Conservation (phyloP, 2,329 filamentous ascomycete species). For the Domatiomyces catenatus region DNA sequence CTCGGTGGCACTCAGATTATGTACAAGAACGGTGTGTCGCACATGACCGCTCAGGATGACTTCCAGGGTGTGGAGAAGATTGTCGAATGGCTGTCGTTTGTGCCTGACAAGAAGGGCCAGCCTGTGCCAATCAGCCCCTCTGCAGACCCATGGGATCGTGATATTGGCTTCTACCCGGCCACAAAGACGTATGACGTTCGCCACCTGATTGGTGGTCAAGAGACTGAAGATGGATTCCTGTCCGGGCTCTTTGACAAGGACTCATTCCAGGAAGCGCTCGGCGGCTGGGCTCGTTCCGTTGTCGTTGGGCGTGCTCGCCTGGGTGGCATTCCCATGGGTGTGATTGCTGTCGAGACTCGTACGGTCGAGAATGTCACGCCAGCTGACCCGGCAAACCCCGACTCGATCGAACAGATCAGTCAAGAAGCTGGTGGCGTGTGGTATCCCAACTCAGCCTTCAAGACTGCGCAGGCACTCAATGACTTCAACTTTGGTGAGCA, state of each 20-base stretch:
- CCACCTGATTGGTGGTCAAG: slow-evolving; percentile 79
- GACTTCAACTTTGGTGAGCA: slow-evolving; percentile 99
- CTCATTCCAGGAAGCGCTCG: slow-evolving; percentile 92
- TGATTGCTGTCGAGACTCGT: slow-evolving; percentile 91
- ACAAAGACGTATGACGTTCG: slow-evolving; percentile 85
- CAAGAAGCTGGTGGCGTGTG: slow-evolving; percentile 97
- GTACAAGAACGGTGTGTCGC: slow-evolving; percentile 99
- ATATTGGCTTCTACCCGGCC: slow-evolving; percentile 63
- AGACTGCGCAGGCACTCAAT: slow-evolving; percentile 95
- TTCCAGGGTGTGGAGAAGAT: slow-evolving; percentile 97
- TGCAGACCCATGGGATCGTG: slow-evolving; percentile 80
- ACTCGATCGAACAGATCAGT: slow-evolving; percentile 88
- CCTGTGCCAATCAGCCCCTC: slow-evolving; percentile 85
- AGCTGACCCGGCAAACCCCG: slow-evolving; percentile 92
- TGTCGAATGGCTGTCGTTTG: slow-evolving; percentile 93
- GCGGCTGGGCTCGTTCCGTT: slow-evolving; percentile 92
- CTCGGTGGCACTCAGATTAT: slow-evolving; percentile 99
- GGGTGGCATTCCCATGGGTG: slow-evolving; percentile 93
- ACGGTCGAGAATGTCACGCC: slow-evolving; percentile 93
- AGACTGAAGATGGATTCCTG: slow-evolving; percentile 73
- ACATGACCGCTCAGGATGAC: slow-evolving; percentile 95
- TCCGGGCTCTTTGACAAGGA: slow-evolving; percentile 89
- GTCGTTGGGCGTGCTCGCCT: slow-evolving; percentile 92
- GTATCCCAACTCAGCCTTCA: slow-evolving; percentile 99
- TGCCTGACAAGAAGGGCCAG: slow-evolving; percentile 86